Conservation (phyloP, 768 basidiomycete species). For the Phlebiopsis gigantea region DNA sequence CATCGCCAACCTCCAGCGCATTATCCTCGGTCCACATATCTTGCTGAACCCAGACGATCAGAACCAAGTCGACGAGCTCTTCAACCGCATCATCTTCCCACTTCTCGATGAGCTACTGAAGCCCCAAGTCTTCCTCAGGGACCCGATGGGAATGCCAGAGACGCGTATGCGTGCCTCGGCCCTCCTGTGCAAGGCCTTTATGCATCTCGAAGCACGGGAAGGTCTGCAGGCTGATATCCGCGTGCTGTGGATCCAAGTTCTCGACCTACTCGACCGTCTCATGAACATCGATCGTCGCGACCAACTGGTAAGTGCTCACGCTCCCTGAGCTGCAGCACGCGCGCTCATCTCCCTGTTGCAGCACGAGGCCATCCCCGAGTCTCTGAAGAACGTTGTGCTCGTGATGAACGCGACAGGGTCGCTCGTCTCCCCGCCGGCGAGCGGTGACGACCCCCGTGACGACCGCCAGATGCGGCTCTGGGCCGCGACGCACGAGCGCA, state of each 20-base stretch:
- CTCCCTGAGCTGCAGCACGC: not conserved
- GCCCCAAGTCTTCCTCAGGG: slow-evolving; percentile 70
- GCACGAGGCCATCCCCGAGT: slow-evolving; percentile 95
- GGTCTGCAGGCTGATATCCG: slow-evolving; percentile 58
- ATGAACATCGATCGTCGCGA: slow-evolving; percentile 84
- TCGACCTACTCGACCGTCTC: slow-evolving; percentile 84
- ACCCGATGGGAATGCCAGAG: slow-evolving; percentile 87
- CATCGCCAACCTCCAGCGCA: slow-evolving; percentile 49
- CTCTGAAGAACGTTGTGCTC: slow-evolving; percentile 91
- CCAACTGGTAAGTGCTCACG: slow-evolving; percentile 61
- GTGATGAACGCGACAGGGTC: slow-evolving; percentile 92
- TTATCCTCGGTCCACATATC: slow-evolving; percentile 74
- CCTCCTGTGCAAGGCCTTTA: slow-evolving; percentile 92
- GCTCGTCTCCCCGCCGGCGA: slow-evolving; percentile 59
- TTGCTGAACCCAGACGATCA: slow-evolving; percentile 53
- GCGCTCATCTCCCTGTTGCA: slow-evolving; percentile 26
- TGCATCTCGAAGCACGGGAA: slow-evolving; percentile 84
- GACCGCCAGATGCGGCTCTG: slow-evolving; percentile 70
- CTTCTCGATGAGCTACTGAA: slow-evolving; percentile 88
- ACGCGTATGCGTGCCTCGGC: slow-evolving; percentile 83
- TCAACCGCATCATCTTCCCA: slow-evolving; percentile 87
- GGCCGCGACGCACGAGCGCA: slow-evolving; percentile 78
- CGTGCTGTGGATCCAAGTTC: slow-evolving; percentile 81
- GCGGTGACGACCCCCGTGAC: slow-evolving; percentile 40
- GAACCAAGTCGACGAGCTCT: slow-evolving; percentile 70